Conservation (phyloP, 1,284 basidiomycete species). For the Kwoniella shivajii region DNA sequence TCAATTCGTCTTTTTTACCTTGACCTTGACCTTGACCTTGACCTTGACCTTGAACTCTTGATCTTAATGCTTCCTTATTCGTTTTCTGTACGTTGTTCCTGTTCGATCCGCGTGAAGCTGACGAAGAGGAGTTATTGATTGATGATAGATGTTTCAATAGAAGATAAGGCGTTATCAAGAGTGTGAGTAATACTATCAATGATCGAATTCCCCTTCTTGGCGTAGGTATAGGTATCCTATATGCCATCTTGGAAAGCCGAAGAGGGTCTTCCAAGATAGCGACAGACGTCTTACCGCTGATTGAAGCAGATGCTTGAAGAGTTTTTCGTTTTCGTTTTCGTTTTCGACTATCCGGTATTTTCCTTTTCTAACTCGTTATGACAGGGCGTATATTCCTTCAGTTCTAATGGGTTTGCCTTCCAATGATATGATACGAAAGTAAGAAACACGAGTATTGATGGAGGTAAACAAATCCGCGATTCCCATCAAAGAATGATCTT, state of each 20-base stretch:
- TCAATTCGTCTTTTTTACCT: conserved; percentile 1
- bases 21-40: background rate
- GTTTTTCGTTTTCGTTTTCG: no score
- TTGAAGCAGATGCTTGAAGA: no score
- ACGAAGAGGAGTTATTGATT: background rate
- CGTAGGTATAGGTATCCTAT: conserved; percentile 27
- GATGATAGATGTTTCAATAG: conserved; percentile 16
- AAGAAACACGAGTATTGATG: no score
- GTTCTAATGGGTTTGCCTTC: no score
- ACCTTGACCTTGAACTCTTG: background rate
- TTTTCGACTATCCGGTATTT: no score
- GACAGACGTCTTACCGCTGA: background rate
- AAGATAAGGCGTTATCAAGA: conserved; percentile 28
- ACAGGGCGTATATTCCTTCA: no score
- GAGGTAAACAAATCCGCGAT: no score
- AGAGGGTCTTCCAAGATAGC: background rate
- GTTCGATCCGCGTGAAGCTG: background rate
- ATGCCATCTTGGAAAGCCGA: background rate
- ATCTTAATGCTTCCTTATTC: background rate
- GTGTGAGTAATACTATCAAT: conserved; percentile 19
- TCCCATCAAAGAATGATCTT: no score
- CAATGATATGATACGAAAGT: no score
- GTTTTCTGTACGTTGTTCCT: background rate
- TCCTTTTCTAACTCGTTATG: no score
- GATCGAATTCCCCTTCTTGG: conserved; percentile 27